Evolutionary conservation across 208 protist genomes (phyloP).

Genomic region (Leishmania guyanensis): DNA sequence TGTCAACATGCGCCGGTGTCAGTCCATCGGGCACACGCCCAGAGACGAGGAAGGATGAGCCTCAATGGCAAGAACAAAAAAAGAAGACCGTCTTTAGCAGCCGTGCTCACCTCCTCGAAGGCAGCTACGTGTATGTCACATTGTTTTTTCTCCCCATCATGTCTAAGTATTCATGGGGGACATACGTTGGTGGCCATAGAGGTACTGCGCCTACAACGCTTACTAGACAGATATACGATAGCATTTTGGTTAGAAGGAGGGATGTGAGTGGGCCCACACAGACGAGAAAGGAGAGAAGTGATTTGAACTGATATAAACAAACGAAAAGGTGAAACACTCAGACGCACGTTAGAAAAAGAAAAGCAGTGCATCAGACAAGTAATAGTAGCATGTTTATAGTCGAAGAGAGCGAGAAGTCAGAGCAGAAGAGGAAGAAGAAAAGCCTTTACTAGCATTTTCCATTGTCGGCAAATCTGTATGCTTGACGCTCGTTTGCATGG

Average conservation of each 20-base stretch:
- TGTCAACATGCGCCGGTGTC: not conserved
- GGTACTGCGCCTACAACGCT: not conserved
- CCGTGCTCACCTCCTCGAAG: not conserved
- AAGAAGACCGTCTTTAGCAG: not conserved
- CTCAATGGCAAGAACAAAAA: not conserved
- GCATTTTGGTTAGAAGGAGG: not conserved
- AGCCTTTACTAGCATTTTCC: not conserved
- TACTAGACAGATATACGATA: not conserved
- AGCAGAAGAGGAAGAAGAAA: not conserved
- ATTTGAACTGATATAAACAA: not conserved
- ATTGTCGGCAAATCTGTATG: not conserved
- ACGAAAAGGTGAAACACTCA: not conserved
- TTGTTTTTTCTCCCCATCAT: not conserved
- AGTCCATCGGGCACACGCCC: not conserved
- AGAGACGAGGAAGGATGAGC: not conserved
- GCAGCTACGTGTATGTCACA: not conserved
- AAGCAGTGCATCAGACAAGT: not conserved
- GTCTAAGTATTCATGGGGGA: not conserved
- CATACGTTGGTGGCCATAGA: not conserved
- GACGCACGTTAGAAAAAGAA: not conserved
- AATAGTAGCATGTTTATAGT: conserved; percentile 8
- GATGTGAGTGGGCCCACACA: not conserved
- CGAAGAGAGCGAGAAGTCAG: not conserved
- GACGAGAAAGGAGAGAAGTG: not conserved
- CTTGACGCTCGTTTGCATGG: not conserved